A percentile compares a stretch with the other conserved stretches of the same genome.
phyloP scores from a whole-genome alignment of 805 yeast genomes.

The Candida multigemmis region DNA sequence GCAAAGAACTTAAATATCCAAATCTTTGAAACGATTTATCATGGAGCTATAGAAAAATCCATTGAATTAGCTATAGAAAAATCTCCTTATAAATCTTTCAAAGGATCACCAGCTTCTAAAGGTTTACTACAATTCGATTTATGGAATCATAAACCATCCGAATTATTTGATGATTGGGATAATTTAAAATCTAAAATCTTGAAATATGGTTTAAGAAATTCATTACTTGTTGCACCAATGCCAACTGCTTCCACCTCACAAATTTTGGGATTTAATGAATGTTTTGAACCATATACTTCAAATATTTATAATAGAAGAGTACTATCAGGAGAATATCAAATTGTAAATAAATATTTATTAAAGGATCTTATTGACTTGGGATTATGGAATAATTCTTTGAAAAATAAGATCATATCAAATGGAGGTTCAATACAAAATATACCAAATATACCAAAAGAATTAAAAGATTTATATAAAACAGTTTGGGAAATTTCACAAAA shows the following conservation, averaged over 20 bases:
- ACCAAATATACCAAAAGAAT: conserved; percentile 60
- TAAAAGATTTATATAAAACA: conserved; percentile 79
- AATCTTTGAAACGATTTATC: conserved; percentile 93
- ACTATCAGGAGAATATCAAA: conserved; percentile 87
- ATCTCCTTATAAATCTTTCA: conserved; percentile 67
- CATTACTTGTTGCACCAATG: conserved; percentile 89
- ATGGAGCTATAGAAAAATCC: conserved; percentile 85
- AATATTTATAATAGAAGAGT: conserved; percentile 89
- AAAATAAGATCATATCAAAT: conserved; percentile 62
- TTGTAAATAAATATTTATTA: conserved; percentile 79
- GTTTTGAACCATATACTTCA: conserved; percentile 94
- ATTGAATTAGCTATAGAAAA: conserved; percentile 61
- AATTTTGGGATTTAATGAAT: conserved; percentile 87
- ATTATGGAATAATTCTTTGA: conserved; percentile 74
- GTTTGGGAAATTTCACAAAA: conserved; percentile 96
- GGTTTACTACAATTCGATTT: conserved; percentile 82
- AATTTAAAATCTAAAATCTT: conserved; percentile 49
- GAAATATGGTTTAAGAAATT: conserved; percentile 72
- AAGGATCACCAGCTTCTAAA: conserved; percentile 85
- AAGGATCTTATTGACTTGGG: conserved; percentile 77
- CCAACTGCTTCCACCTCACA: conserved; percentile 98
- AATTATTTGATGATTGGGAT: conserved; percentile 78
- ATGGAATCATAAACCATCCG: conserved; percentile 76
- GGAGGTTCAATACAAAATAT: conserved; percentile 84
- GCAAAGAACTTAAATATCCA: conserved; percentile 72